phyloP scores from a whole-genome alignment of 805 yeast genomes.

The Maudiozyma bulderi region DNA sequence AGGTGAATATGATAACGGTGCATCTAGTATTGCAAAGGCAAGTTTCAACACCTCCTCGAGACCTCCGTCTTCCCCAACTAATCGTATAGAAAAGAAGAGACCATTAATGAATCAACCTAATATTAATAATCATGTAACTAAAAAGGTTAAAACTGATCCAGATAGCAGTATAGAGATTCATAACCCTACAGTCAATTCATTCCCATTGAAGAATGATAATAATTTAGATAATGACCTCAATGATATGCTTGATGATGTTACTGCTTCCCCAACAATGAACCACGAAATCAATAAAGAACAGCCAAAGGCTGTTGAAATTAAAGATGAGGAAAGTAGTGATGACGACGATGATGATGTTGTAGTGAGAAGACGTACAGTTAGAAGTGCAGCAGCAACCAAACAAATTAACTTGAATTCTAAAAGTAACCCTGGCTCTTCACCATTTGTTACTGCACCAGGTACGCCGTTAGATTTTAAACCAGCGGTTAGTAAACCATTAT shows the following conservation, averaged over 20 bases:
- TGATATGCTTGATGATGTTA: slow-evolving; percentile 14
- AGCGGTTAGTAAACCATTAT: not conserved
- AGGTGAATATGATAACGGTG: slow-evolving; percentile 35
- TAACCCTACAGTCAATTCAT: slow-evolving; percentile 14
- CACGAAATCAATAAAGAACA: slow-evolving; percentile 1
- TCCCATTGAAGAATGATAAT: slow-evolving; percentile 17
- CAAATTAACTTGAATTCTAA: slow-evolving; percentile 20
- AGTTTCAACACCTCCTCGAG: not conserved
- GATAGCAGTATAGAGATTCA: slow-evolving; percentile 5
- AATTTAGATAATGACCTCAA: slow-evolving; percentile 6
- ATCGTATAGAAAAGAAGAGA: not conserved
- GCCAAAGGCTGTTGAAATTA: slow-evolving; percentile 2
- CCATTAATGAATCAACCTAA: not conserved
- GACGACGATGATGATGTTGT: slow-evolving; percentile 28
- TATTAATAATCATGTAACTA: slow-evolving; percentile 5
- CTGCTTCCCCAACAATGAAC: slow-evolving; percentile 15
- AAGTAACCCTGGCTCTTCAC: slow-evolving; percentile 18
- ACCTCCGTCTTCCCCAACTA: slow-evolving; percentile 8
- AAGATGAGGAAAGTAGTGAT: slow-evolving; percentile 30
- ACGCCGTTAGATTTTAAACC: slow-evolving; percentile 15
- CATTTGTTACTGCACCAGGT: slow-evolving; percentile 28
- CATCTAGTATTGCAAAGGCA: not conserved
- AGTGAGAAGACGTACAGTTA: slow-evolving; percentile 23
- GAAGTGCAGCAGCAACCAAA: slow-evolving; percentile 21
- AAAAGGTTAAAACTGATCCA: slow-evolving; percentile 7